Evolutionary conservation across 1,284 basidiomycete genomes (phyloP), one percentile per base, ranked within the genome.

Genomic region (Heimioporus retisporus): DNA sequence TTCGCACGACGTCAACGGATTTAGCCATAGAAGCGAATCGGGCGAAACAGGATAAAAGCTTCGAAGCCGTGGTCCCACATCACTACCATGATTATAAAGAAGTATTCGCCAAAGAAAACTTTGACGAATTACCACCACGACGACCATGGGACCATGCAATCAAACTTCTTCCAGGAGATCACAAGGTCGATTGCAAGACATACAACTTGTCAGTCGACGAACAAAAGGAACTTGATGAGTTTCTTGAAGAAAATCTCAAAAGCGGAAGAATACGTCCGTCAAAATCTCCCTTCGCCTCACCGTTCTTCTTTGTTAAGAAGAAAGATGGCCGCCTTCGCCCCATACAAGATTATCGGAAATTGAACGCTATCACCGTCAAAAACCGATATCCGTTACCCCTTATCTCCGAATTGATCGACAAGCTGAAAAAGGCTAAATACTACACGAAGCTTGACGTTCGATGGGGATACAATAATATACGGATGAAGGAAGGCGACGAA

Each of bases 61-160:
- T 50, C 21, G 18, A 50, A 50, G 46, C 14, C 14, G 18, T 50
- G 7, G 46, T 50, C 46, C 46, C 46, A 11, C 7, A 50, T 16
- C 14, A 11, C 13, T 50, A 50, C 18, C 46, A 50, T 19, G 46
- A 50, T 6, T 50, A 19, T 21, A 50, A 19, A 15, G 46, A 50
- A 6, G 18, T 50, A 7, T 50, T 50, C 18, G 46, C 46, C 21
- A 50, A 50, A 50, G 46, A 50, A 50, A 50, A 10, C 8, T 55
- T 55, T 16, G 16, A 55, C 28, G 31, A 55, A 55, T 14, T 55
- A 11, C 54, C 54, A 8, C 54, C 28, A 6, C 7, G 23, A 31
- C 7, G 54, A 55, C 54, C 54, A 55, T 55, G 54, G 54, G 54
- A 55, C 25, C 54, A 55, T 23, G 28, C 54, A 4, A 55, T 55